Evolutionary conservation across 2,329 filamentous ascomycete genomes (phyloP).

Genomic region (Acephala macrosclerotiorum): DNA sequence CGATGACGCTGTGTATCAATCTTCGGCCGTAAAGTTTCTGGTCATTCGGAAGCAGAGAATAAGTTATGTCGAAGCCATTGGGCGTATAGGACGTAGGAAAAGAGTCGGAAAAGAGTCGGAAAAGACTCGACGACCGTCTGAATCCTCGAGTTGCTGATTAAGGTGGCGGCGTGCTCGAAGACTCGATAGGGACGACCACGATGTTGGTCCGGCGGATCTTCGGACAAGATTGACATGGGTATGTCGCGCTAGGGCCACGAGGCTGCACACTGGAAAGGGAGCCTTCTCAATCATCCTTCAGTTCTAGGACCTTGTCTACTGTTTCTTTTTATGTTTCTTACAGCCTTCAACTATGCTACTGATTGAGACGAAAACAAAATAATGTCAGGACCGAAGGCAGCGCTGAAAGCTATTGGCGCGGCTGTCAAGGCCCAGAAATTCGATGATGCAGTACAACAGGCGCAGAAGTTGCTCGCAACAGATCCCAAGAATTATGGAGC

Average conservation of each 20-base stretch:
- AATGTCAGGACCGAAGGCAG: slow-evolving; percentile 63
- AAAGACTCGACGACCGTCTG: no score
- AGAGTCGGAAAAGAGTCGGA: background rate
- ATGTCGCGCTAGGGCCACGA: slow-evolving; percentile 14
- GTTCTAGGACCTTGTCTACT: background rate
- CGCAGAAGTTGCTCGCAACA: slow-evolving; percentile 71
- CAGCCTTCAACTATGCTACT: slow-evolving; percentile 27
- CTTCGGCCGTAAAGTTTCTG: background rate
- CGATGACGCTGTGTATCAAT: slow-evolving; percentile 10
- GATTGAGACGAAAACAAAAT: slow-evolving; percentile 12
- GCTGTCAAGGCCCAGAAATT: slow-evolving; percentile 82
- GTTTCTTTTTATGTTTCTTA: background rate
- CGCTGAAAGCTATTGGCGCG: slow-evolving; percentile 82
- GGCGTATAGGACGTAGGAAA: background rate
- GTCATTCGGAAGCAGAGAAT: background rate
- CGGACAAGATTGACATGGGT: background rate
- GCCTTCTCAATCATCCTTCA: background rate
- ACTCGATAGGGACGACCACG: no score
- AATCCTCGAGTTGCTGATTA: background rate
- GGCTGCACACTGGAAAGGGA: slow-evolving; percentile 6
- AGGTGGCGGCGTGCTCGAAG: no score
- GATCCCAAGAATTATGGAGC: slow-evolving; percentile 86
- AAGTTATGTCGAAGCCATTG: background rate
- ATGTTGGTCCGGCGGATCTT: no score
- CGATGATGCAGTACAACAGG: slow-evolving; percentile 75